phyloP scores from a whole-genome alignment of 192 early-diverging fungal species.

The Podila epicladia region DNA sequence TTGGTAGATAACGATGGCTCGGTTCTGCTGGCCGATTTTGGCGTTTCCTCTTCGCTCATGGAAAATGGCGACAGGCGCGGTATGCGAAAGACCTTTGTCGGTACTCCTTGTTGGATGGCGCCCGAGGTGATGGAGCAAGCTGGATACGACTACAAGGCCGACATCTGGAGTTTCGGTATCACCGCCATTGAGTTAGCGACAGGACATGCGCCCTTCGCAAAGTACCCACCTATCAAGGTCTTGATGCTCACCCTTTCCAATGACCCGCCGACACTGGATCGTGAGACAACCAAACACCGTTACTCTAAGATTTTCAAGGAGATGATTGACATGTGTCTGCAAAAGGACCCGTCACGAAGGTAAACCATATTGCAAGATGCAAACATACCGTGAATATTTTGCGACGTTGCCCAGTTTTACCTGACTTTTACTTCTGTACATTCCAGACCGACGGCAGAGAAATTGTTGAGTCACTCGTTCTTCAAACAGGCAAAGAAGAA shows the following conservation, averaged over 20 bases:
- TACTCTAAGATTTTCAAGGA: conserved; percentile 85
- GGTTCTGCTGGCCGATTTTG: conserved; percentile 74
- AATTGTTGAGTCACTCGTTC: conserved; percentile 77
- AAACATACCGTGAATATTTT: background rate
- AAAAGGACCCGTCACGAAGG: conserved; percentile 78
- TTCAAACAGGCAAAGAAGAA: conserved; percentile 81
- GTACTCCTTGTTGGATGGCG: conserved; percentile 77
- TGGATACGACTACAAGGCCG: conserved; percentile 89
- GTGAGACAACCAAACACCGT: conserved; percentile 78
- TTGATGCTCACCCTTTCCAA: conserved; percentile 89
- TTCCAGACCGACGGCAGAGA: conserved; percentile 77
- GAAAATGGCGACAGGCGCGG: conserved; percentile 71
- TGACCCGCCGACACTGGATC: conserved; percentile 85
- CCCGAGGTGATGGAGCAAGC: conserved; percentile 93
- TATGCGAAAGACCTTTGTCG: conserved; percentile 76
- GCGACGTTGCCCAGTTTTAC: background rate
- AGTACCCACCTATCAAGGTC: conserved; percentile 89
- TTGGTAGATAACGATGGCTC: conserved; percentile 72
- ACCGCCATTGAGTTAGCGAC: conserved; percentile 87
- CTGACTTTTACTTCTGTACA: background rate
- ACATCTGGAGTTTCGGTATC: conserved; percentile 94
- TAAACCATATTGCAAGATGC: background rate
- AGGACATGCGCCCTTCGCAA: conserved; percentile 90
- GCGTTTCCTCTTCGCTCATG: conserved; percentile 72
- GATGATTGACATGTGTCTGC: conserved; percentile 84